Base-by-base conservation (phyloP, 768 basidiomycete species). In the Mycena rebaudengoi region DNA sequence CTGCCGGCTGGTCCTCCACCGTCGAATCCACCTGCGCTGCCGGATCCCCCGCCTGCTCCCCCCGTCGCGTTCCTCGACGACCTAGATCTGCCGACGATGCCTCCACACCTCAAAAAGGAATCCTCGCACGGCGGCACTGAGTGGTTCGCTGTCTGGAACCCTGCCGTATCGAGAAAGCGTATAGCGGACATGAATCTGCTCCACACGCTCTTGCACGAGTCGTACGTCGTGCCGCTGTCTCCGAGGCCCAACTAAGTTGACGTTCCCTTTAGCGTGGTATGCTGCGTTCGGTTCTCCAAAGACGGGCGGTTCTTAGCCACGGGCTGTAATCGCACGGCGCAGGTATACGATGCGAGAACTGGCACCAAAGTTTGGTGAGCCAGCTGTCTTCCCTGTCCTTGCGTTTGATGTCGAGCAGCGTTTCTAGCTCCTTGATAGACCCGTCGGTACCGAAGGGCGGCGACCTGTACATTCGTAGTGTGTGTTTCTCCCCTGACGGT, bases 401-500 rank as follows among this genome's bases (percentile, higher is more conserved):
- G 83, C 79, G 6, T 12, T 46, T 54, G 46, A 25, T 89, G 88
- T 29, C 33, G 30, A 48, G 12, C 8, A 16, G 4, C 26, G 4
- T 13, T 52, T 20, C 3, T 29, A 68, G 66, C 49, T 64, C 66
- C 23, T 39, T 68, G 1, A 60, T 68, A n/a, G 69, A 69, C 66
- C 62, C 71, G 45, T 62, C 66, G 32, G 58, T 71, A 41, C 55
- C 62, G 20, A 68, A 70, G 41, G 62, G 58, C 18, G 66, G 66
- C 13, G 66, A 68, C 75, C 92, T 65, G 62, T 94, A 94, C 73
- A 92, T 71, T 26, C 92, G 91, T 72, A 92, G 91, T 69, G 92
- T 94, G 13, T 84, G 88, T 66, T 94, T 94, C 75, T 91, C 90
- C n/a, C 88, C 89, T 25, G 91, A 94, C 72, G 92, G 92, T 41